Base-by-base conservation (phyloP, 331 rosid genomes). In the Rosa hybrid region DNA sequence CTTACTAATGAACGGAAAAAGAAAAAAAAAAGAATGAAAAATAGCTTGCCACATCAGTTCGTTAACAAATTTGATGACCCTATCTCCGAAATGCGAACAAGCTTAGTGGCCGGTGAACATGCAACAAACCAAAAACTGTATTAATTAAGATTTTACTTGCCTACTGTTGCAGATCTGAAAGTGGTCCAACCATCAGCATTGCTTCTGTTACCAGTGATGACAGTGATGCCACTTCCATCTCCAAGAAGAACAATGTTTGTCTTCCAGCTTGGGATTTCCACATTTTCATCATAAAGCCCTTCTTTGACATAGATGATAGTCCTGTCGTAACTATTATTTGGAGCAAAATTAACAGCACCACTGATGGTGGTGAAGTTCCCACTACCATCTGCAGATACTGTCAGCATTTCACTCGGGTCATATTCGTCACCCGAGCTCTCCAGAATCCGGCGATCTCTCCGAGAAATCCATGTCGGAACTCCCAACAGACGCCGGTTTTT, bases 91-190 rank as follows among this genome's bases (percentile, higher is more conserved):
- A 21, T 59, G 16, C 12, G 5, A 27, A 63, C 41, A 23, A 63
- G n/a, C 17, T 53, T 53, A 50, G 7, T 9, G 12, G 11, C 8
- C 4, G 63, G 14, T 30, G 44, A 50, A 51, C 38, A 30, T 4
- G 16, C 62, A 50, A 74, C 5, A 18, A 27, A 51, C 60, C 4
- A 21, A 49, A 16, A 44, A 3, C 0, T 51, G 8, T 20, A 64
- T 11, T 20, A 3, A 2, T 20, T n/a, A 74, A 45, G 23, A 20
- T 50, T 11, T 13, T 68, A 7, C 51, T 80, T 85, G 91, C 97
- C 94, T 18, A 91, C 67, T 54, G 97, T 93, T 74, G 94, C 94
- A 80, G 97, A 93, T 79, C 93, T 87, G 91, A 87, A 93, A 54
- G 92, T 85, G 86, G 94, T 91, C 98, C 97, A 91, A n/a, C 89